Conservation (phyloP, 495 filamentous ascomycete genomes). For the Penicillium manginii region DNA sequence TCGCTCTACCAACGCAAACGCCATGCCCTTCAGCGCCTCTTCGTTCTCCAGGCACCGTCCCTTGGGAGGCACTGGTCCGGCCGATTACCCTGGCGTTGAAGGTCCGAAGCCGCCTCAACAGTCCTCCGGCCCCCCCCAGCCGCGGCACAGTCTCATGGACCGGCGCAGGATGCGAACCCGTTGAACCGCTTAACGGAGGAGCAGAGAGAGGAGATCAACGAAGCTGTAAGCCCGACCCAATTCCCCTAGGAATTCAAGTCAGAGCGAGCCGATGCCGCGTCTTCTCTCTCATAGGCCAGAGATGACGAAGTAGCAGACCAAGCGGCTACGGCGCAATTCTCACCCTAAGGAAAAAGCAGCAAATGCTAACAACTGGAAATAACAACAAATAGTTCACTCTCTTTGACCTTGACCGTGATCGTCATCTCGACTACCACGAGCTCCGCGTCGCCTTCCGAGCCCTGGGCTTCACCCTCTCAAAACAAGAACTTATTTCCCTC, state of each 20-base stretch:
- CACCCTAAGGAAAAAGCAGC: neutral
- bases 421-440: slow-evolving; percentile 94
- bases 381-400: slow-evolving; percentile 72
- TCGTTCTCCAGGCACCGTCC: slow-evolving; percentile 47
- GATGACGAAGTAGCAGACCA: no score
- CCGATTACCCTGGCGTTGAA: slow-evolving; percentile 35
- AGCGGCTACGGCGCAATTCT: neutral
- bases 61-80: slow-evolving; percentile 30
- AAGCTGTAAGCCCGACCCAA: slow-evolving; percentile 66
- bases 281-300: no score
- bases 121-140: slow-evolving; percentile 25
- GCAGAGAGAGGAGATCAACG: slow-evolving; percentile 85
- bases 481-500: slow-evolving; percentile 76
- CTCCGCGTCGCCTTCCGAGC: slow-evolving; percentile 97
- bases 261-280: neutral
- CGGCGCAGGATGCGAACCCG: slow-evolving; percentile 50
- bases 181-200: slow-evolving; percentile 71
- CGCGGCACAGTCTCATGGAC: slow-evolving; percentile 41
- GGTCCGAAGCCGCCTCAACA: slow-evolving; percentile 37
- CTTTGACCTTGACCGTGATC: slow-evolving; percentile 97
- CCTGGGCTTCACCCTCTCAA: slow-evolving; percentile 87
- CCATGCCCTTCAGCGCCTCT: slow-evolving; percentile 52
- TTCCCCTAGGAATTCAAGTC: neutral
- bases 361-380: neutral
- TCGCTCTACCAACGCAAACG: slow-evolving; percentile 46